Evolutionary conservation across 495 filamentous ascomycete species (phyloP), one percentile per base, ranked within the genome.

Genomic region (Amorphotheca resinae): DNA sequence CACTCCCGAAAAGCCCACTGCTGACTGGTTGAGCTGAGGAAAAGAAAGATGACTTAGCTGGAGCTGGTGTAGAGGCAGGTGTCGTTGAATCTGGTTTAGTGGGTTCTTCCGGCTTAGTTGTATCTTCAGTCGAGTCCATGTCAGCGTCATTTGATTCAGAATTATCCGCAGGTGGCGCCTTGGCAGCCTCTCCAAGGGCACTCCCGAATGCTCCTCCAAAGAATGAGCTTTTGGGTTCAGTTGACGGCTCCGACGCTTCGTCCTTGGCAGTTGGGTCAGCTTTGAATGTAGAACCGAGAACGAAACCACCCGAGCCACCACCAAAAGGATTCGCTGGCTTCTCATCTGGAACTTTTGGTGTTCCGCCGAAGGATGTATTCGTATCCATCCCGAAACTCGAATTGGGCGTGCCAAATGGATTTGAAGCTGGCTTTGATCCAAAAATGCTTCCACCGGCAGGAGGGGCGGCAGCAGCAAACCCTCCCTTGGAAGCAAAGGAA

Each of bases 241-340:
- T 63, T 9, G 59, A 50, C 15, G 70, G 60, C 28, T 74, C 71
- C 8, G 75, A 67, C 15, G 59, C 60, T 49, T 80, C 77, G 47
- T 81, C 76, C 37, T 71, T 73, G 18, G 72, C 72, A 39, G 69
- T 64, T 7, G 70, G 70, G 55, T 93, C 88, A 22, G 68, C 68
- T 58, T 91, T 87, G 62, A 95, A 95, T 11, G 76, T 81, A 33
- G 80, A 83, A 2, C 73, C 79, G 16, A 95, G 68, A 18, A 76
- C 75, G 57, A 95, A 95, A 0, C 72, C 68, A 39, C 65, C 62
- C 25, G 66, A 56, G 21, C n/a, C 63, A 30, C 33, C 32, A 21
- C 46, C 48, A 41, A 59, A 54, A 9, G 34, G 12, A 34, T 39
- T 46, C 14, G 42, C 14, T 16, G 40, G 39, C 14, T 44, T 46